phyloP scores from a whole-genome alignment of 257 asterid species.

The Solanum pinnatisectum region DNA sequence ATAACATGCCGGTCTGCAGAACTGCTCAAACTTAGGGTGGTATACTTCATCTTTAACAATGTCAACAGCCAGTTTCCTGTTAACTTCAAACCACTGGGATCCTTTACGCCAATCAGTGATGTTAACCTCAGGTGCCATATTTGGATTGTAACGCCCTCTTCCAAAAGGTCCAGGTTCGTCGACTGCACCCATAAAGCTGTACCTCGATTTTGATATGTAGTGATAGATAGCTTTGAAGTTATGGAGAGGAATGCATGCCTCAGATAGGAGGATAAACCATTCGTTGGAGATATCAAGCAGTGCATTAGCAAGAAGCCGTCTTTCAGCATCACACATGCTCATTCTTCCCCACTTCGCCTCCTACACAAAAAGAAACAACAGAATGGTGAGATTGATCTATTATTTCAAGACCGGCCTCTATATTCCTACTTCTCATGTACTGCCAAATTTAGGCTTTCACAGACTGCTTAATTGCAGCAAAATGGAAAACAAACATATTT shows the following conservation, averaged over 20 bases:
- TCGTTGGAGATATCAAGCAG: constrained; percentile 39
- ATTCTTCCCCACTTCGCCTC: constrained; percentile 40
- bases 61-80: constrained; percentile 27
- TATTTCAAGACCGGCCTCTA: background rate
- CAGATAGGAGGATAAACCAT: constrained; percentile 34
- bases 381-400: background rate
- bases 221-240: constrained; percentile 20
- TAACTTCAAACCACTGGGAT: constrained; percentile 41
- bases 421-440: background rate
- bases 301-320: constrained; percentile 39
- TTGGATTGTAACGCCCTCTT: constrained; percentile 27
- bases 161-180: constrained; percentile 36
- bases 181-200: constrained; percentile 28
- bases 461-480: background rate
- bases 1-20: constrained; percentile 36
- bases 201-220: constrained; percentile 27
- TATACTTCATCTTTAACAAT: constrained; percentile 20
- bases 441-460: background rate
- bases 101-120: constrained; percentile 37
- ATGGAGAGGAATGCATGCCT: constrained; percentile 40
- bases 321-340: constrained; percentile 46
- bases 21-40: constrained; percentile 29
- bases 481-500: background rate
- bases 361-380: constrained; percentile 7
- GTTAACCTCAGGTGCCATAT: constrained; percentile 28